Evolutionary conservation across 441 rosid species (phyloP), one percentile per base, ranked within the genome.

Genomic region (Melastoma candidum): DNA sequence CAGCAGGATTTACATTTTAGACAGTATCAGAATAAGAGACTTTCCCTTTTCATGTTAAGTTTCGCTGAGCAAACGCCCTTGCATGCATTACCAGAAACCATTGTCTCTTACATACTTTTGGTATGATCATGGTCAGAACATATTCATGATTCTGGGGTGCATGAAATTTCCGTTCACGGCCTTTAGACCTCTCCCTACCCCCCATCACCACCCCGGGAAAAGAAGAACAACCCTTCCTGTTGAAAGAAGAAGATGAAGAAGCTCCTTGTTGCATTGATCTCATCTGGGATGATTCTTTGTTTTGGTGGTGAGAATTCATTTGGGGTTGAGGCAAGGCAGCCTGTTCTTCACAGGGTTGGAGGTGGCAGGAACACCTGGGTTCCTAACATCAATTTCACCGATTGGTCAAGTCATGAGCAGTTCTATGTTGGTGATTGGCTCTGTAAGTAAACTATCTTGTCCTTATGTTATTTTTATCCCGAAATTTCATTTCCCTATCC

Each of bases 351-450:
- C 44, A 60, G 57, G 64, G 64, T 52, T 14, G 64, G 64, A 29
- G 64, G 64, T 14, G 64, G 64, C 8, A 12, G 13, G 36, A 9
- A 46, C 57, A 52, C 57, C 11, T 60, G 64, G 64, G 26, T 36
- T 3, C 64, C 64, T 11, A 14, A 5, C 10, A 1, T 22, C 22
- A 52, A 60, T 36, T 60, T 60, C 57, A 46, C 64, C 4, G 8
- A 51, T 0, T 60, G 64, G 64, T 47, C 64, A 4, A 44, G 49
- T 10, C 25, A 46, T 12, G 57, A 60, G 46, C 12, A 51, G 17
- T 52, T 60, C 36, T 53, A 52, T 39, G 64, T 22, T 41, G 64
- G 64, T 2, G 64, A 60, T 46, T 60, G 64, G 64, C 64, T 60
- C 32, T 60, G 64, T 60, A 52, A 52, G 57, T n/a, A n/a, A 10